Conservation (phyloP, 163 green algal species). For the Scenedesmus sp. region DNA sequence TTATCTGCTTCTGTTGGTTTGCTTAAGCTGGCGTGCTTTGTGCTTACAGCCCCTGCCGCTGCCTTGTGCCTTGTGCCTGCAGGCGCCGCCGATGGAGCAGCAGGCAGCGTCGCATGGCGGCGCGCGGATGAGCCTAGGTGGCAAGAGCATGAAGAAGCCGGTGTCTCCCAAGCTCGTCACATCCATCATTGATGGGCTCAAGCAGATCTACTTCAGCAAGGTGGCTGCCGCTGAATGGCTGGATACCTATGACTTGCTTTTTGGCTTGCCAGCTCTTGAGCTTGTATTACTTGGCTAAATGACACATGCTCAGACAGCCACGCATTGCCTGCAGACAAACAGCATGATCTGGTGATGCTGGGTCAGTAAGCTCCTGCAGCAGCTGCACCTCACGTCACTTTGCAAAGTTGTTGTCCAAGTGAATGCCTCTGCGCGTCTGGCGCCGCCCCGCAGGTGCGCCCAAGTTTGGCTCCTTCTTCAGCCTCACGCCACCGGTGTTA, state of each 20-base stretch:
- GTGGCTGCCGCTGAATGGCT: constrained; percentile 47
- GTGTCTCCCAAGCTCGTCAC: constrained; percentile 84
- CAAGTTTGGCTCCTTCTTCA: constrained; percentile 97
- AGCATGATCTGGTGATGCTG: too few species aligned
- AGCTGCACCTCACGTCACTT: constrained; percentile 65
- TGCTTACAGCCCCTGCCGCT: background rate
- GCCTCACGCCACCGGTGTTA: constrained; percentile 10
- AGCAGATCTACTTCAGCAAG: constrained; percentile 95
- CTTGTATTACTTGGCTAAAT: background rate
- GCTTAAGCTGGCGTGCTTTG: too few species aligned
- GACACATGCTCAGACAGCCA: background rate
- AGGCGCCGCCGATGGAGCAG: constrained; percentile 13
- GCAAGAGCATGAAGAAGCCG: constrained; percentile 38
- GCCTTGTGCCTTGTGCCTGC: background rate
- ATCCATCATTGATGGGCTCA: constrained; percentile 94
- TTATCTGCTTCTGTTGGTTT: background rate
- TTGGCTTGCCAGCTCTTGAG: too few species aligned
- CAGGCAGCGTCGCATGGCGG: background rate
- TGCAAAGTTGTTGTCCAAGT: background rate
- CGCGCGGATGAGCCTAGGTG: background rate
- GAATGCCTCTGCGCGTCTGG: constrained; percentile 9
- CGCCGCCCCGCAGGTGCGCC: constrained; percentile 70
- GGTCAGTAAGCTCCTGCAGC: background rate
- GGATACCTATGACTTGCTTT: too few species aligned
- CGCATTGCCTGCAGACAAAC: too few species aligned